phyloP scores from a whole-genome alignment of 169 alveolate genomes.

The Miamiensis avidus region DNA sequence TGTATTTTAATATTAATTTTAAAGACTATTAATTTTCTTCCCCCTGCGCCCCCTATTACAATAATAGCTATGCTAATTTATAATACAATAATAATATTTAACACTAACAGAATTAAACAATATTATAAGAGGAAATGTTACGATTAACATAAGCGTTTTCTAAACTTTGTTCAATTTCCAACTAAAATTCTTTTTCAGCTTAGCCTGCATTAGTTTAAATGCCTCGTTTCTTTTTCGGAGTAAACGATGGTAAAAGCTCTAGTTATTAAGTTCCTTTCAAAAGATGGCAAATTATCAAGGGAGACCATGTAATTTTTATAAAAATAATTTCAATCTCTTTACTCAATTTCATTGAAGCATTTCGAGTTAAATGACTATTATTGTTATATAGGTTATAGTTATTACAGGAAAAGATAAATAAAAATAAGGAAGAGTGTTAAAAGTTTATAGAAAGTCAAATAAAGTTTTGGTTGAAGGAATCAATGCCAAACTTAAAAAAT shows the following conservation, averaged over 20 bases:
- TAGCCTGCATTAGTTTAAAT: neutral
- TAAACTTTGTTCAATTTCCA: too few species aligned
- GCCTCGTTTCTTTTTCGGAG: neutral
- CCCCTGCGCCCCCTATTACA: too few species aligned
- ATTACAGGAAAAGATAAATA: constrained; percentile 57
- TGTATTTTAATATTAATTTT: too few species aligned
- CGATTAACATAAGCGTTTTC: too few species aligned
- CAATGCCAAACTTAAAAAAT: constrained; percentile 40
- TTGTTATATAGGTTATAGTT: constrained; percentile 39
- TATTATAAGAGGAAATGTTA: too few species aligned
- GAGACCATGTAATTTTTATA: constrained; percentile 36
- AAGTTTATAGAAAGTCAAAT: constrained; percentile 55
- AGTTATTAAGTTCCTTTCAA: constrained; percentile 44
- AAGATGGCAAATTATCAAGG: constrained; percentile 59
- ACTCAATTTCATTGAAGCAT: neutral
- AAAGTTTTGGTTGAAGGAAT: constrained; percentile 62
- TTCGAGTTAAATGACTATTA: neutral
- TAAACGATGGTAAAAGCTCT: constrained; percentile 1
- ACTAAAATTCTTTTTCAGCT: too few species aligned
- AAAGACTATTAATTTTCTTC: too few species aligned
- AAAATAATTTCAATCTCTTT: neutral
- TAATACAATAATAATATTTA: too few species aligned
- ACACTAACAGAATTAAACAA: too few species aligned
- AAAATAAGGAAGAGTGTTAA: constrained; percentile 53
- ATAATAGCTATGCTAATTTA: too few species aligned